These are phyloP conservation scores for Trametes versicolor DNA, from an alignment of 1,284 basidiomycete species.

Conservation along the genomic window DNA sequence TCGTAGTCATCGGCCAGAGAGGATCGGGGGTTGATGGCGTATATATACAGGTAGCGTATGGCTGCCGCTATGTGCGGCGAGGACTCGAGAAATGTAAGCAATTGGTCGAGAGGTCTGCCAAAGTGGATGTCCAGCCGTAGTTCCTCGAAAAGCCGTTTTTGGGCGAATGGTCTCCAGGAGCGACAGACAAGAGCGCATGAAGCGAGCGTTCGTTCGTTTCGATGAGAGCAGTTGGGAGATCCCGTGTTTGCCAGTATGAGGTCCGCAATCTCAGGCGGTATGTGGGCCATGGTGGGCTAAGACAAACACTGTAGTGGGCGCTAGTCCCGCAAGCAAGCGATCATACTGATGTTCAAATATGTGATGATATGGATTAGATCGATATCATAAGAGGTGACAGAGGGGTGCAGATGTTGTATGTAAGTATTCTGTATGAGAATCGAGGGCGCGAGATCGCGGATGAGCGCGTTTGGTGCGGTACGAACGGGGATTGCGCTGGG, in stretches of 20 bases:
- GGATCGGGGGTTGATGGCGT: too few species aligned
- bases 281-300: constrained; percentile 4
- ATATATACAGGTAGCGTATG: neutral
- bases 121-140: neutral
- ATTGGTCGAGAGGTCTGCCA: neutral
- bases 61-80: neutral
- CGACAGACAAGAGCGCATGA: constrained; percentile 1
- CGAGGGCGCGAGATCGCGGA: too few species aligned
- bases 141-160: neutral
- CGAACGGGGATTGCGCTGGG: too few species aligned
- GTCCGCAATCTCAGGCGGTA: constrained; percentile 1
- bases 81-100: neutral
- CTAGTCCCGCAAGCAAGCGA: neutral
- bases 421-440: too few species aligned
- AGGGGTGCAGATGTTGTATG: too few species aligned
- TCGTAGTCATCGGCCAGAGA: too few species aligned
- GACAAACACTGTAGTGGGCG: neutral
- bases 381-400: too few species aligned
- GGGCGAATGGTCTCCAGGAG: neutral
- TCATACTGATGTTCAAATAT: too few species aligned
- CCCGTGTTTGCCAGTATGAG: neutral
- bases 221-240: neutral
- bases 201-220: neutral
- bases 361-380: too few species aligned
- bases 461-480: too few species aligned